Percentiles rank a stretch among this genome's conserved stretches.
These are phyloP conservation scores for Cicer arietinum DNA, from an alignment of 306 rosid species.

Conservation along the genomic window DNA sequence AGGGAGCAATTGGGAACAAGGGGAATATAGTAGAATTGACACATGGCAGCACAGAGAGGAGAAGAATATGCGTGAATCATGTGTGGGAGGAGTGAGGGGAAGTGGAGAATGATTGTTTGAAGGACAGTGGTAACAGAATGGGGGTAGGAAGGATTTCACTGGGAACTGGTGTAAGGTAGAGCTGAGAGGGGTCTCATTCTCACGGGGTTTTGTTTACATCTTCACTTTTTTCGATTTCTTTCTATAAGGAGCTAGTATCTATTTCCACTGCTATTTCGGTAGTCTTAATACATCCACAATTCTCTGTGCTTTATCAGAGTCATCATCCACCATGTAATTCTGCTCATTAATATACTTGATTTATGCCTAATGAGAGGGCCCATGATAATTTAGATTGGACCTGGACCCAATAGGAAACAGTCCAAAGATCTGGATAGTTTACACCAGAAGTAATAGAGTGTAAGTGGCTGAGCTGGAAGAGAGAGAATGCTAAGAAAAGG, in stretches of 20 bases:
- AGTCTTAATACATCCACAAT: background rate
- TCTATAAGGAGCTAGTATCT: background rate
- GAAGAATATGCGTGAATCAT: background rate
- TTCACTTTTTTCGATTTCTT: background rate
- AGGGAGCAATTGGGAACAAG: background rate
- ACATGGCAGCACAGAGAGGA: background rate
- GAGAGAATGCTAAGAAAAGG: constrained; percentile 6
- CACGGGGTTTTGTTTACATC: background rate
- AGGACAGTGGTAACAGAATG: background rate
- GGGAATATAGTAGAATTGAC: background rate
- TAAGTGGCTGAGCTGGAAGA: constrained; percentile 8
- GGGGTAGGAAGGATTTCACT: background rate
- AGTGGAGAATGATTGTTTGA: background rate
- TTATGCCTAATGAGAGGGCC: background rate
- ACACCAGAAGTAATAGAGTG: background rate
- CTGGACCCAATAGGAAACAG: background rate
- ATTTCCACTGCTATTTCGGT: background rate
- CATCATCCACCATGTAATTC: background rate
- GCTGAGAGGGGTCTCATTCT: background rate
- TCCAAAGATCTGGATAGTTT: background rate
- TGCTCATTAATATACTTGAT: background rate
- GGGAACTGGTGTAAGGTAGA: background rate
- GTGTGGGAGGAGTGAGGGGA: background rate
- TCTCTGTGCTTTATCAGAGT: background rate
- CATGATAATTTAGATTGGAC: background rate